Evolutionary conservation across 2,329 filamentous ascomycete genomes (phyloP).

Genomic region (Ophiostoma triangulosporum): DNA sequence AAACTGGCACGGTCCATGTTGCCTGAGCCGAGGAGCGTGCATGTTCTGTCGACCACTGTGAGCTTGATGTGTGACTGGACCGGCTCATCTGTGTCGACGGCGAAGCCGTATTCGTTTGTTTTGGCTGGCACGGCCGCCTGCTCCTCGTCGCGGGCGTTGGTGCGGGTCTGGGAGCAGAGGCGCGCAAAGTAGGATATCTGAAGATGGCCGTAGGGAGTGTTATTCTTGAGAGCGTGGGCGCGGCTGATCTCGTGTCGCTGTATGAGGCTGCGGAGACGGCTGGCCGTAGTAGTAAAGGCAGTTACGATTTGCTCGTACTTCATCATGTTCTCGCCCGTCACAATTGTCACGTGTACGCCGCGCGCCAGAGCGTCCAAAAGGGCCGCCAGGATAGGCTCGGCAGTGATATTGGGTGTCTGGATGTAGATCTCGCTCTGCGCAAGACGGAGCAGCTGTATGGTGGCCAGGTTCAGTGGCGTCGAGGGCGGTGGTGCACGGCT

Average conservation of each 20-base stretch:
- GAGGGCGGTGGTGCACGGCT: conserved; percentile 23
- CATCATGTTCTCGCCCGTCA: conserved; percentile 61
- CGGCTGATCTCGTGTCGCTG: conserved; percentile 32
- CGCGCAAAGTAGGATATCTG: conserved; percentile 45
- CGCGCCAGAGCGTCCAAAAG: conserved; percentile 49
- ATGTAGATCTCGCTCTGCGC: conserved; percentile 50
- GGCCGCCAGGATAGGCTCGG: conserved; percentile 46
- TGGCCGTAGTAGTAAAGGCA: conserved; percentile 57
- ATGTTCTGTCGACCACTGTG: conserved; percentile 55
- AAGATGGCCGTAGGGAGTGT: conserved; percentile 30
- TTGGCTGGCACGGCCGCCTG: not conserved
- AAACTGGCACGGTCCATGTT: conserved; percentile 79
- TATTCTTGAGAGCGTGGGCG: not conserved
- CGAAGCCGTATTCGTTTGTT: conserved; percentile 5
- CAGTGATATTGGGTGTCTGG: conserved; percentile 68
- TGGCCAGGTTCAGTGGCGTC: conserved; percentile 54
- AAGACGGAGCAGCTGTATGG: conserved; percentile 45
- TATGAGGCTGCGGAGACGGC: conserved; percentile 47
- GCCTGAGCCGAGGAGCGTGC: conserved; percentile 60
- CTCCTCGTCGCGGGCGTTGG: conserved; percentile 8
- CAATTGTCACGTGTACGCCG: conserved; percentile 53
- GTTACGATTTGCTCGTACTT: conserved; percentile 69
- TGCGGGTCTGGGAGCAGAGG: not conserved
- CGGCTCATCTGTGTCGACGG: conserved; percentile 37
- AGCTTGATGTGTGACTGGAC: conserved; percentile 68